These are phyloP conservation scores for Bromus sterilis DNA, from an alignment of 176 grass and related monocot species.

Conservation along the genomic window DNA sequence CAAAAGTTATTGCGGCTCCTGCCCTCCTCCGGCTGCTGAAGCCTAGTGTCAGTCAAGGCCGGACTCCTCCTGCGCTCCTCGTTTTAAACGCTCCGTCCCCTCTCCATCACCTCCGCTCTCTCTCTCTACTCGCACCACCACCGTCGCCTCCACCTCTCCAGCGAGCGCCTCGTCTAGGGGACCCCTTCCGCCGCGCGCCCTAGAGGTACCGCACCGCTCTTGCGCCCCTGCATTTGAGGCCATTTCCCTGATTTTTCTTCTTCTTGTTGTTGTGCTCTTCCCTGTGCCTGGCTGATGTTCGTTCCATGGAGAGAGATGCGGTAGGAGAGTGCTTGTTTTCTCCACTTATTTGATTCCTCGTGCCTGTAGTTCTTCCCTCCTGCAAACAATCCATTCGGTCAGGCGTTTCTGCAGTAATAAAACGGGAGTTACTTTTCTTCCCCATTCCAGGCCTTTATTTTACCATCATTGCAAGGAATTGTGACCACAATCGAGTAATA, in stretches of 20 bases:
- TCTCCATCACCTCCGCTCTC: background rate
- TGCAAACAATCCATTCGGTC: background rate
- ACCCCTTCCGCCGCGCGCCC: background rate
- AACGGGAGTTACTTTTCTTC: background rate
- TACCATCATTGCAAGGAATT: no score
- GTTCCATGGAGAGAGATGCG: background rate
- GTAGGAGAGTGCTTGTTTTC: background rate
- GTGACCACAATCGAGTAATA: background rate
- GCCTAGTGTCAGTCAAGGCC: no score
- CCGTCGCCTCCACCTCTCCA: background rate
- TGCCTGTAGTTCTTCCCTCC: background rate
- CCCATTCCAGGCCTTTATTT: background rate
- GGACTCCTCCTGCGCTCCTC: slow-evolving; percentile 3
- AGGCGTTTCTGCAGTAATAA: background rate
- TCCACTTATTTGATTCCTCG: background rate
- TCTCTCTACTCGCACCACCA: background rate
- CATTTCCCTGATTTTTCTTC: background rate
- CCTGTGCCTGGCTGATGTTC: background rate
- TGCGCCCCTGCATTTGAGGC: background rate
- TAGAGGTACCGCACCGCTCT: slow-evolving; percentile 8
- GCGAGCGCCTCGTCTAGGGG: background rate
- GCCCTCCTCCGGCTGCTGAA: no score
- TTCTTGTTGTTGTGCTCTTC: background rate
- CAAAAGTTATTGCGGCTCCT: no score
- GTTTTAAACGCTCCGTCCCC: slow-evolving; percentile 28